Evolutionary conservation across 1,139 yeast species (phyloP).

Genomic region (Suhomyces taliae): DNA sequence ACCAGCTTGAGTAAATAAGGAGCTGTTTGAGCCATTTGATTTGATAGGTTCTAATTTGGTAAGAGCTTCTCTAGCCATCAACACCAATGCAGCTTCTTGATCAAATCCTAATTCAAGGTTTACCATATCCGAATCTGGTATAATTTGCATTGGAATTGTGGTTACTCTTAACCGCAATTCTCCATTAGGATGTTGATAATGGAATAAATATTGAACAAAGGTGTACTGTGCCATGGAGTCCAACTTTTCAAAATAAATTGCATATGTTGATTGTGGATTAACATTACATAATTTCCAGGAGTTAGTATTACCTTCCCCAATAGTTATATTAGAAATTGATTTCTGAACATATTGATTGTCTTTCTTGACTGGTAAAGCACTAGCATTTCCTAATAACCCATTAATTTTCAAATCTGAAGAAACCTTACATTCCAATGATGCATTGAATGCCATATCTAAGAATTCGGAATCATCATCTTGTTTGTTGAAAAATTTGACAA

Average conservation of each 20-base stretch:
- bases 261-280: conserved; percentile 58
- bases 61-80: conserved; percentile 56
- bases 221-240: conserved; percentile 37
- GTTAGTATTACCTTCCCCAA: conserved; percentile 56
- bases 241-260: conserved; percentile 53
- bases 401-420: conserved; percentile 50
- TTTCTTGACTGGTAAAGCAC: conserved; percentile 36
- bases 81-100: conserved; percentile 69
- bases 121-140: conserved; percentile 45
- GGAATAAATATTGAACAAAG: conserved; percentile 69
- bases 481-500: conserved; percentile 50
- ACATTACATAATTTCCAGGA: conserved; percentile 63
- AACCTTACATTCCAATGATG: conserved; percentile 55
- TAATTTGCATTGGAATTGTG: conserved; percentile 45
- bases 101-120: conserved; percentile 52
- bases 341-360: conserved; percentile 25
- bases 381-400: conserved; percentile 63
- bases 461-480: conserved; percentile 26
- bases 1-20: conserved; percentile 12
- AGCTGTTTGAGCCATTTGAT: conserved; percentile 14
- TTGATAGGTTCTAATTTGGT: conserved; percentile 39
- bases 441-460: conserved; percentile 55
- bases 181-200: conserved; percentile 63
- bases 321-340: conserved; percentile 25
- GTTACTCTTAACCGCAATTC: conserved; percentile 49